phyloP scores from a whole-genome alignment of 106 monocot genomes.

The Platanthera zijinensis region DNA sequence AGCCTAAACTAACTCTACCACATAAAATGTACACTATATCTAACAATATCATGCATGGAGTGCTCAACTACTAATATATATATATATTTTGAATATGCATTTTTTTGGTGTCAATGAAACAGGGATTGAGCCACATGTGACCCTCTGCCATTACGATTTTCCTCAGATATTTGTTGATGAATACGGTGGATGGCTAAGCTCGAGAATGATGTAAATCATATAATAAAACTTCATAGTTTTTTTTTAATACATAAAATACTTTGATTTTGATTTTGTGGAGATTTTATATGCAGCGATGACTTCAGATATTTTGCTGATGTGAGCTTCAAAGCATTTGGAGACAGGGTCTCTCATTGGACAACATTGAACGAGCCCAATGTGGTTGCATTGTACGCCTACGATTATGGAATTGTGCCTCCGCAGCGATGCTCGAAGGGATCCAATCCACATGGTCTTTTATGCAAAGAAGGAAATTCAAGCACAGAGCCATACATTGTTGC shows the following conservation, averaged over 20 bases:
- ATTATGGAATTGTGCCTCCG: constrained; percentile 14
- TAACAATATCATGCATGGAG: no score
- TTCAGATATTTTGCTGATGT: constrained; percentile 56
- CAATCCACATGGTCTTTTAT: constrained; percentile 21
- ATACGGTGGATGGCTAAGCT: constrained; percentile 51
- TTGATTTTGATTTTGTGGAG: no score
- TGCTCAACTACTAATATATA: no score
- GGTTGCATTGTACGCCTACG: neutral
- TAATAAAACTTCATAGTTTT: no score
- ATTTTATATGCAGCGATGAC: constrained; percentile 32
- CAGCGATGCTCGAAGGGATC: constrained; percentile 16
- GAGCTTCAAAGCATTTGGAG: constrained; percentile 45
- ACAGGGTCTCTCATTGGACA: constrained; percentile 38
- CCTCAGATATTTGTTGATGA: constrained; percentile 62
- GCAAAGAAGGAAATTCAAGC: constrained; percentile 18
- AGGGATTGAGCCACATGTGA: constrained; percentile 60
- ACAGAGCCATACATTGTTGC: constrained; percentile 23
- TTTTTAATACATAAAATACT: no score
- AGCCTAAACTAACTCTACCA: no score
- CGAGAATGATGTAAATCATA: constrained; percentile 41
- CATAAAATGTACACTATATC: no score
- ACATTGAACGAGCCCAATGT: constrained; percentile 23
- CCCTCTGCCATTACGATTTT: constrained; percentile 50
- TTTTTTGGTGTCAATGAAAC: neutral
- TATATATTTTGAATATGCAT: neutral